Percentiles rank a stretch among this genome's conserved stretches.
These are phyloP conservation scores for Phytophthora brassicae DNA, from an alignment of 352 stramenopile species.

Conservation along the genomic window DNA sequence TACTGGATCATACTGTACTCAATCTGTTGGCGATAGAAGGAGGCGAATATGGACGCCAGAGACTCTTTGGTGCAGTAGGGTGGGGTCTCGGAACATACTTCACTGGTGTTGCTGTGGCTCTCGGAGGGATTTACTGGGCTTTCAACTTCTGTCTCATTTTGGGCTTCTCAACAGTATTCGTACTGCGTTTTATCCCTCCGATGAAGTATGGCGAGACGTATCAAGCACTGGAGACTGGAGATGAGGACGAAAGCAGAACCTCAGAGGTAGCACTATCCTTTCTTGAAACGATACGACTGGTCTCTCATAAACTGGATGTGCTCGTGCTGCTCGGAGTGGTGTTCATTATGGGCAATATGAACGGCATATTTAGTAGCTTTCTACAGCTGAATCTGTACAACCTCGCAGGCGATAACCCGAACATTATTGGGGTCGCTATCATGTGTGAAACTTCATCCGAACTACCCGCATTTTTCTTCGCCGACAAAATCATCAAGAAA, in stretches of 20 bases:
- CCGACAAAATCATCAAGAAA: slow-evolving; percentile 62
- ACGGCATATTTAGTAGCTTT: slow-evolving; percentile 71
- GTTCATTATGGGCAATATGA: slow-evolving; percentile 79
- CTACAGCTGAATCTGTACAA: slow-evolving; percentile 82
- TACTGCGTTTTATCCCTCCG: slow-evolving; percentile 52
- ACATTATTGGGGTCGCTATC: slow-evolving; percentile 75
- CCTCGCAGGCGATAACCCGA: slow-evolving; percentile 56
- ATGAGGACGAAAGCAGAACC: neutral
- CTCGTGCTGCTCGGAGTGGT: slow-evolving; percentile 63
- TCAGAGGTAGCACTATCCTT: slow-evolving; percentile 39
- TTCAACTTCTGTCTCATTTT: slow-evolving; percentile 63
- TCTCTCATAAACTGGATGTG: slow-evolving; percentile 52
- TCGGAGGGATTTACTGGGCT: slow-evolving; percentile 56
- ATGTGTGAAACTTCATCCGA: slow-evolving; percentile 76
- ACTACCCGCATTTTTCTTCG: slow-evolving; percentile 79
- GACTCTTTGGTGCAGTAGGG: slow-evolving; percentile 67
- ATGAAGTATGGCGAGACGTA: slow-evolving; percentile 37
- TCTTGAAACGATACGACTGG: slow-evolving; percentile 25
- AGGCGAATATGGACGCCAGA: slow-evolving; percentile 75
- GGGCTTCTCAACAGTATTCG: slow-evolving; percentile 46
- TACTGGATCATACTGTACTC: slow-evolving; percentile 70
- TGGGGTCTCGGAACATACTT: slow-evolving; percentile 64
- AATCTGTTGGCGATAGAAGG: slow-evolving; percentile 57
- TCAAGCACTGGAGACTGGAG: slow-evolving; percentile 3
- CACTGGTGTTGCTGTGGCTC: slow-evolving; percentile 50